Conservation (phyloP, 2,329 filamentous ascomycete genomes). For the Parastagonospora nodorum region DNA sequence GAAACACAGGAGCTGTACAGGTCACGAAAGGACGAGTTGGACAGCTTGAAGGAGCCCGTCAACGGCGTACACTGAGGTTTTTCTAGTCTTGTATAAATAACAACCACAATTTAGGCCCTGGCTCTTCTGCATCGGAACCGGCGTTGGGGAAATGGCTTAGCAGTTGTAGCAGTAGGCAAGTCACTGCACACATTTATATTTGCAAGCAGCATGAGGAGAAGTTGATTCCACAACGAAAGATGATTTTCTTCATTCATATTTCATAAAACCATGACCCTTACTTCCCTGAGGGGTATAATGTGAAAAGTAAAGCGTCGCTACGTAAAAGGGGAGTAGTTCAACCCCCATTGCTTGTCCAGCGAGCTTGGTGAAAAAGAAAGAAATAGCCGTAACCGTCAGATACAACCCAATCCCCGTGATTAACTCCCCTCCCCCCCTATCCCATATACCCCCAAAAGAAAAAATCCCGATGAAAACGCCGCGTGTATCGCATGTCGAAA, state of each 20-base stretch:
- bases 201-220: not conserved
- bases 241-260: not conserved
- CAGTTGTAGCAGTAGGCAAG: too few species aligned
- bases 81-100: slow-evolving; percentile 1
- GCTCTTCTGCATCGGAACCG: slow-evolving; percentile 7
- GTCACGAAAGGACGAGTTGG: slow-evolving; percentile 76
- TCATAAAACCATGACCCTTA: too few species aligned
- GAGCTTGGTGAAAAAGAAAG: too few species aligned
- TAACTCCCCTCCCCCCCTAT: too few species aligned
- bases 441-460: not conserved
- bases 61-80: slow-evolving; percentile 43
- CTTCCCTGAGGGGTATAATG: too few species aligned
- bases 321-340: too few species aligned
- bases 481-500: not conserved
- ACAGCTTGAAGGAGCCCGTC: slow-evolving; percentile 55
- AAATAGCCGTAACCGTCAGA: too few species aligned
- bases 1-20: slow-evolving; percentile 90
- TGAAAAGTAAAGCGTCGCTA: too few species aligned
- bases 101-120: not conserved
- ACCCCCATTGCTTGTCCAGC: too few species aligned
- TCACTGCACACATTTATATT: not conserved
- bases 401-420: too few species aligned
- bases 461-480: not conserved
- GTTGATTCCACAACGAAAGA: not conserved
- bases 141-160: slow-evolving; percentile 3